Evolutionary conservation across 1,139 yeast species (phyloP).

Genomic region (Scheffersomyces stambukii): DNA sequence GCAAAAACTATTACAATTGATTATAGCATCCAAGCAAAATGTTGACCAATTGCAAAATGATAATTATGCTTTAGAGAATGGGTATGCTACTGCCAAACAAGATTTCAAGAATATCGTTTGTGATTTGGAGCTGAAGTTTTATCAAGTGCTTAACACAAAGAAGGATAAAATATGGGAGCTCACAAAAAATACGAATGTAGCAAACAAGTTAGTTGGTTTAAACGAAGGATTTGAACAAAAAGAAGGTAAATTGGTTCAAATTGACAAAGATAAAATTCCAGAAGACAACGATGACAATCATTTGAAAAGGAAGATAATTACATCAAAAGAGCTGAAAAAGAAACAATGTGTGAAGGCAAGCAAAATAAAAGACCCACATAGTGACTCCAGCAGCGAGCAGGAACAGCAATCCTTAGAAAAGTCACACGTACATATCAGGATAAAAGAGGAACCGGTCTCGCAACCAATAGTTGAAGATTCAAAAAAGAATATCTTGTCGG

Average conservation of each 20-base stretch:
- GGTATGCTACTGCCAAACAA: constrained; percentile 14
- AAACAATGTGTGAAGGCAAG: background rate
- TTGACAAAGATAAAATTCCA: constrained; percentile 7
- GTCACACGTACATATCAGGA: too few relatives aligned
- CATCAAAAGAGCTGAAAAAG: constrained; percentile 1
- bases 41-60: constrained; percentile 11
- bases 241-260: constrained; percentile 8
- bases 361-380: background rate
- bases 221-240: constrained; percentile 7
- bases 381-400: too few relatives aligned
- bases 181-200: constrained; percentile 3
- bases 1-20: constrained; percentile 9
- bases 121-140: constrained; percentile 36
- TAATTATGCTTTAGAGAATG: constrained; percentile 12
- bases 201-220: constrained; percentile 7
- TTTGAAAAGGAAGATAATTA: constrained; percentile 1
- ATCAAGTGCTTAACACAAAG: constrained; percentile 32
- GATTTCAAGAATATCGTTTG: constrained; percentile 25
- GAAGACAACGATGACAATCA: constrained; percentile 2
- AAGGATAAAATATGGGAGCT: constrained; percentile 34
- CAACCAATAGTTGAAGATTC: too few relatives aligned
- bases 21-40: constrained; percentile 5
- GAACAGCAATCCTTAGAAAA: too few relatives aligned
- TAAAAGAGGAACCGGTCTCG: background rate
- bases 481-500: too few relatives aligned